Evolutionary conservation across 495 filamentous ascomycete species (phyloP).

Genomic region (Wilcoxina mikolae): DNA sequence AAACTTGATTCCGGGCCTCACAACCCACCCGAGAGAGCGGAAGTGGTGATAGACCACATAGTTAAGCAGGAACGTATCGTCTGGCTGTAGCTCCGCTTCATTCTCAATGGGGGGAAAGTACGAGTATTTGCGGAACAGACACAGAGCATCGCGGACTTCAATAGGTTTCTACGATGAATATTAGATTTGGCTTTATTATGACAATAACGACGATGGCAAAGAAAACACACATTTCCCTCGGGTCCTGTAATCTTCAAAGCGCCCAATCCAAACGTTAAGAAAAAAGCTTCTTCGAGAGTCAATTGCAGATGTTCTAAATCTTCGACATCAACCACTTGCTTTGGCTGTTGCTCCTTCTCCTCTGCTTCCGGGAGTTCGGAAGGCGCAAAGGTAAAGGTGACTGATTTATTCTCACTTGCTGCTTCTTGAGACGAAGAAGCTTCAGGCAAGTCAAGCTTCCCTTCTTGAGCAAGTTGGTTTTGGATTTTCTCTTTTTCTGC

Average conservation of each 20-base stretch:
- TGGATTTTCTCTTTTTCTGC: slow-evolving; percentile 68
- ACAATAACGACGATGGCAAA: background rate
- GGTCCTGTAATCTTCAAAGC: slow-evolving; percentile 47
- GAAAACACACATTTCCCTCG: slow-evolving; percentile 31
- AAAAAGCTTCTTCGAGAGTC: slow-evolving; percentile 81
- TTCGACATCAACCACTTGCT: slow-evolving; percentile 32
- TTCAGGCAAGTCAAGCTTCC: slow-evolving; percentile 13
- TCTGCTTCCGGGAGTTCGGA: background rate
- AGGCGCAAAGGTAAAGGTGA: background rate
- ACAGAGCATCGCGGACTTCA: slow-evolving; percentile 41
- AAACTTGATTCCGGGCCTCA: slow-evolving; percentile 87
- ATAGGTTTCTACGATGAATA: slow-evolving; percentile 29
- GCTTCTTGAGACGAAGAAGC: background rate
- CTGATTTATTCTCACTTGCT: background rate
- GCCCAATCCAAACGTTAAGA: slow-evolving; percentile 69
- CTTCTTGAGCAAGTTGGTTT: slow-evolving; percentile 45
- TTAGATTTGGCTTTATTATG: slow-evolving; percentile 1
- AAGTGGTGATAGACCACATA: slow-evolving; percentile 94
- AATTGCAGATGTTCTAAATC: slow-evolving; percentile 89
- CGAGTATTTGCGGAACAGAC: slow-evolving; percentile 50
- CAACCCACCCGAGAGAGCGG: slow-evolving; percentile 91
- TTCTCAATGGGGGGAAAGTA: slow-evolving; percentile 46
- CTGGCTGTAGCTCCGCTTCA: slow-evolving; percentile 36
- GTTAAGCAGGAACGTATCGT: slow-evolving; percentile 71
- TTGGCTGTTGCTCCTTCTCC: background rate